phyloP scores from a whole-genome alignment of 2,329 filamentous ascomycete species.

The Orbilia brochopaga region DNA sequence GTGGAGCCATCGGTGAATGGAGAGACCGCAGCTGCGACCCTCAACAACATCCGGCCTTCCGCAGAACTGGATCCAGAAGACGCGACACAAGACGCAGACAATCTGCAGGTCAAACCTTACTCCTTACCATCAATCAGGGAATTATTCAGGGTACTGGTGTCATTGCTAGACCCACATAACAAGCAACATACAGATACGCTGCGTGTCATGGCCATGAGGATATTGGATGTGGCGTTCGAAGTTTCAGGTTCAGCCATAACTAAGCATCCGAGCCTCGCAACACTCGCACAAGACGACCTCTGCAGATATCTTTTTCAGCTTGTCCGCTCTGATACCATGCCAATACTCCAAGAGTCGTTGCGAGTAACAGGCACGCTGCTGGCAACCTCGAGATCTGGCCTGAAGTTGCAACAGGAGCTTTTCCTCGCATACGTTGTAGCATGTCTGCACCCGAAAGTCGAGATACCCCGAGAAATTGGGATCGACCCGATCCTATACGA shows the following conservation, averaged over 20 bases:
- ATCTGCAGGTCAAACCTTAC: slow-evolving; percentile 73
- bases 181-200: slow-evolving; percentile 90
- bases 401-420: slow-evolving; percentile 95
- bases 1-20: slow-evolving; percentile 80
- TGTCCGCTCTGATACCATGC: slow-evolving; percentile 93
- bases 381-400: slow-evolving; percentile 83
- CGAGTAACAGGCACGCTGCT: slow-evolving; percentile 89
- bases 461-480: slow-evolving; percentile 85
- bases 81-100: slow-evolving; percentile 58
- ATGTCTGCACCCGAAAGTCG: slow-evolving; percentile 89
- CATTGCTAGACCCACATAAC: slow-evolving; percentile 91
- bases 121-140: slow-evolving; percentile 93
- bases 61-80: slow-evolving; percentile 59
- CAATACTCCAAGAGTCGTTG: slow-evolving; percentile 88
- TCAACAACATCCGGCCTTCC: slow-evolving; percentile 48
- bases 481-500: slow-evolving; percentile 92
- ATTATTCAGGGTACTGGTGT: slow-evolving; percentile 89
- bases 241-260: slow-evolving; percentile 95
- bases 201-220: slow-evolving; percentile 94
- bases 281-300: slow-evolving; percentile 86
- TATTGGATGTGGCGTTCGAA: slow-evolving; percentile 95
- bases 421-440: slow-evolving; percentile 93
- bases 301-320: slow-evolving; percentile 96
- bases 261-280: slow-evolving; percentile 84
- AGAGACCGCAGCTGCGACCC: slow-evolving; percentile 58